phyloP scores from a whole-genome alignment of 805 yeast genomes.

The Sugiyamaella chiloensis region DNA sequence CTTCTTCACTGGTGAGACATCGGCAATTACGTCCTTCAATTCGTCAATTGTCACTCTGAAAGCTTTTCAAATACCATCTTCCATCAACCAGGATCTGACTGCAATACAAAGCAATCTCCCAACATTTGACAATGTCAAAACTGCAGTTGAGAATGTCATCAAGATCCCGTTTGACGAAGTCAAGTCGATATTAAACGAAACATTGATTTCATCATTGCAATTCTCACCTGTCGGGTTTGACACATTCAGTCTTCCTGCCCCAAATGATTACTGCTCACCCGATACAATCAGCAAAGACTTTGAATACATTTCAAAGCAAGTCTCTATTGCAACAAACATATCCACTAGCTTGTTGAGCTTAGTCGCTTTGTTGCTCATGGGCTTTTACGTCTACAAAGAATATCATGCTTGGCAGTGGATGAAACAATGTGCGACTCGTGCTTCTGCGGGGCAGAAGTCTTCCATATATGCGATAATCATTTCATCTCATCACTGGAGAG shows the following conservation, averaged over 20 bases:
- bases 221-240: background rate
- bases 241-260: background rate
- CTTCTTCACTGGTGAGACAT: conserved; percentile 48
- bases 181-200: conserved; percentile 35
- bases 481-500: background rate
- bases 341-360: background rate
- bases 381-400: background rate
- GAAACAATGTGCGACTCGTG: background rate
- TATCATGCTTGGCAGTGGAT: conserved; percentile 5
- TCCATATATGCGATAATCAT: background rate
- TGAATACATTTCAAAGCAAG: background rate
- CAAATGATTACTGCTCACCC: background rate
- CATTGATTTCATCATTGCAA: conserved; percentile 1
- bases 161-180: conserved; percentile 57
- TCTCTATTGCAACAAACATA: background rate
- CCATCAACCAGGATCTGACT: conserved; percentile 57
- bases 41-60: conserved; percentile 54
- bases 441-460: background rate
- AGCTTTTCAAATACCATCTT: conserved; percentile 60
- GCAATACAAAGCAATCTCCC: conserved; percentile 54
- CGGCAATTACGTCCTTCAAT: conserved; percentile 49
- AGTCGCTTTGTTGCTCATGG: background rate
- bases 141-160: conserved; percentile 53
- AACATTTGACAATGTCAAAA: conserved; percentile 60
- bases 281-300: background rate